phyloP scores from a whole-genome alignment of 2,329 filamentous ascomycete genomes.

The Apiospora phragmitis region DNA sequence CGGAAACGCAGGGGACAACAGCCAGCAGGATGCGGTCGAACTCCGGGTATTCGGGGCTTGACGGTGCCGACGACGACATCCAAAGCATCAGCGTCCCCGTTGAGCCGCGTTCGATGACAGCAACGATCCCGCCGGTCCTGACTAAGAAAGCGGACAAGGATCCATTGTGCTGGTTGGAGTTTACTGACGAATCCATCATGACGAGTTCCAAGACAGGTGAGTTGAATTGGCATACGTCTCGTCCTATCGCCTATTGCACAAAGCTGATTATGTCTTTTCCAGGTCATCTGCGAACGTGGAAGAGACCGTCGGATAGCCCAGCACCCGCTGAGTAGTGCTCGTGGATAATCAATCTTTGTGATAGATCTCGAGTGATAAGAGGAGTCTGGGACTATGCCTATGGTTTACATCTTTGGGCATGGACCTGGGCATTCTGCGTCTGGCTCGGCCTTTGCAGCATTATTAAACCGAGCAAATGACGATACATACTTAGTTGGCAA shows the following conservation, averaged over 20 bases:
- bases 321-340: background rate
- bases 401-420: background rate
- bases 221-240: constrained; percentile 30
- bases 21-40: constrained; percentile 67
- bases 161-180: constrained; percentile 87
- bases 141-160: constrained; percentile 85
- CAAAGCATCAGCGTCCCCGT: constrained; percentile 71
- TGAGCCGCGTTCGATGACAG: constrained; percentile 79
- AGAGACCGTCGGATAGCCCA: constrained; percentile 50
- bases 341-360: background rate
- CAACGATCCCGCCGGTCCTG: constrained; percentile 88
- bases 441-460: background rate
- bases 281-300: constrained; percentile 78
- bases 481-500: too few relatives aligned
- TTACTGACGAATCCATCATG: constrained; percentile 89
- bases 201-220: constrained; percentile 88
- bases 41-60: constrained; percentile 60
- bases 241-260: too few relatives aligned
- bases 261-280: constrained; percentile 14
- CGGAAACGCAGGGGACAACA: constrained; percentile 61
- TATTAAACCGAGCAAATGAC: too few relatives aligned
- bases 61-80: constrained; percentile 47
- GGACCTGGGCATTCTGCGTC: background rate
- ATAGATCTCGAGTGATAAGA: background rate
- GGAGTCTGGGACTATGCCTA: background rate